phyloP scores from a whole-genome alignment of 2,329 filamentous ascomycete genomes.

The Neonectria ditissima region DNA sequence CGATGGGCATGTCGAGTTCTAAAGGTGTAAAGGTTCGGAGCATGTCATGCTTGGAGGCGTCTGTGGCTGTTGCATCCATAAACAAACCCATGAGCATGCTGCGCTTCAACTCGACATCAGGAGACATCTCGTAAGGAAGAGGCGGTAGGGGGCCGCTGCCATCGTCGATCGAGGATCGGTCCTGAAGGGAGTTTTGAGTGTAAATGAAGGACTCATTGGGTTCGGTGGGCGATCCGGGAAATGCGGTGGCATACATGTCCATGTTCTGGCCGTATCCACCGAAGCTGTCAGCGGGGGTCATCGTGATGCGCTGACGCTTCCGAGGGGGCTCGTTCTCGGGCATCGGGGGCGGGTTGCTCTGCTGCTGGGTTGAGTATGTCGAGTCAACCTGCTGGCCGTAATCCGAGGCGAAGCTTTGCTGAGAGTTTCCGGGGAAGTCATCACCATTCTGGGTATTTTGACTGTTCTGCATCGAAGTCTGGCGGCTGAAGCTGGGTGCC shows the following conservation, averaged over 20 bases:
- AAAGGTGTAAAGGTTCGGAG: slow-evolving; percentile 79
- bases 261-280: slow-evolving; percentile 63
- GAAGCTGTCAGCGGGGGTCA: slow-evolving; percentile 69
- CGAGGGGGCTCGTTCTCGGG: slow-evolving; percentile 79
- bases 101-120: slow-evolving; percentile 82
- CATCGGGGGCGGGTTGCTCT: slow-evolving; percentile 51
- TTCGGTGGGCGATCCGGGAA: slow-evolving; percentile 81
- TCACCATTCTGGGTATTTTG: slow-evolving; percentile 59
- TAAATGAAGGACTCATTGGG: slow-evolving; percentile 84
- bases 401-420: slow-evolving; percentile 85
- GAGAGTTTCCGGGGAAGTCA: slow-evolving; percentile 78
- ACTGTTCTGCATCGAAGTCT: slow-evolving; percentile 75
- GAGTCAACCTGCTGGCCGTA: slow-evolving; percentile 80
- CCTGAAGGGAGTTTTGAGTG: slow-evolving; percentile 61
- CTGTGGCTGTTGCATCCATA: slow-evolving; percentile 76
- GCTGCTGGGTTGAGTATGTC: slow-evolving; percentile 72
- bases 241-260: slow-evolving; percentile 58
- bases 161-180: slow-evolving; percentile 59
- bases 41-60: slow-evolving; percentile 80
- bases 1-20: slow-evolving; percentile 93
- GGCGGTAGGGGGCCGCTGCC: slow-evolving; percentile 73
- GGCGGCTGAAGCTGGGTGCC: slow-evolving; percentile 77
- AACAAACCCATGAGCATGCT: slow-evolving; percentile 86
- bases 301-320: slow-evolving; percentile 75
- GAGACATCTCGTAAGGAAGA: slow-evolving; percentile 68